Conservation (phyloP, 2,329 filamentous ascomycete genomes). For the Dactylellina leptospora region DNA sequence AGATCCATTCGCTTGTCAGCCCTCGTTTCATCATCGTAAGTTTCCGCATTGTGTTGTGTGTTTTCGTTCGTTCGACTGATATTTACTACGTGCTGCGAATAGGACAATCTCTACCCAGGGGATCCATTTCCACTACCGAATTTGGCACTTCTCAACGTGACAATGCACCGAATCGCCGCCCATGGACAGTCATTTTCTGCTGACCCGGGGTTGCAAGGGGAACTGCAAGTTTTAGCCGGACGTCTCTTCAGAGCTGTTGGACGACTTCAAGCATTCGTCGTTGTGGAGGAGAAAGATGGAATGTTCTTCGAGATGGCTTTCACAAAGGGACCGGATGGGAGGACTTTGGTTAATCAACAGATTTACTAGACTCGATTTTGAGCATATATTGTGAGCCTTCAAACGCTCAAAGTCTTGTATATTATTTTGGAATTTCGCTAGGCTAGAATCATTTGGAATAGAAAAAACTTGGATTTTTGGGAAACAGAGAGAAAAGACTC, state of each 20-base stretch:
- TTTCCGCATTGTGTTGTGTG: too few species aligned
- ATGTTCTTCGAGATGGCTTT: constrained; percentile 3
- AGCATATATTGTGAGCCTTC: too few species aligned
- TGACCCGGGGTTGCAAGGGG: neutral
- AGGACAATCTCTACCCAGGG: constrained; percentile 4
- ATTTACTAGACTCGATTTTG: neutral
- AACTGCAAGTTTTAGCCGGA: neutral
- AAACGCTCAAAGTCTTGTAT: too few species aligned
- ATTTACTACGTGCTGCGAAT: neutral
- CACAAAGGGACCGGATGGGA: neutral
- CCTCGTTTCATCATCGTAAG: constrained; percentile 19
- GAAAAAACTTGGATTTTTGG: too few species aligned
- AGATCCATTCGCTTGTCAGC: neutral
- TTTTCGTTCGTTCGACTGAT: neutral
- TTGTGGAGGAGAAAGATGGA: constrained; percentile 3
- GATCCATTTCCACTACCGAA: neutral
- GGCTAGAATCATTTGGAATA: too few species aligned
- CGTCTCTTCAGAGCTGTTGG: constrained; percentile 3
- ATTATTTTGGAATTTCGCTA: too few species aligned
- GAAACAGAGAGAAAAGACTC: too few species aligned
- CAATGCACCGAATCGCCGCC: neutral
- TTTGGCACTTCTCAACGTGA: neutral
- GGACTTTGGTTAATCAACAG: neutral
- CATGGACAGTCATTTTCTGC: neutral
- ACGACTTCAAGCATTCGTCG: neutral